These are phyloP conservation scores for Tolypocladium guangdongense DNA, from an alignment of 2,329 filamentous ascomycete genomes.

Conservation along the genomic window DNA sequence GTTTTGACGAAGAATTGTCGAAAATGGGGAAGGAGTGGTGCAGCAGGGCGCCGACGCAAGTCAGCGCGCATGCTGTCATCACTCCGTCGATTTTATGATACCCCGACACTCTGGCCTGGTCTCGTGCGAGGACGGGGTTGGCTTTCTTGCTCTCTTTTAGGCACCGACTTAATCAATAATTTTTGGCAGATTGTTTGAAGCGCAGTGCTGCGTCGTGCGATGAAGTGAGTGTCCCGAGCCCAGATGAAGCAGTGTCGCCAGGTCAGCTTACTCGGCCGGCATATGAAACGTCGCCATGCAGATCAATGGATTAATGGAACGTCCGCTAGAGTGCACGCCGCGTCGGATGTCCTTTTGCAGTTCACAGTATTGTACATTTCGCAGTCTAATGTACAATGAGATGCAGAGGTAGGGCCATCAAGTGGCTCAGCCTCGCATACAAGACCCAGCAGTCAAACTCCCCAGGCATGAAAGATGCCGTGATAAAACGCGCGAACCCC, in stretches of 20 bases:
- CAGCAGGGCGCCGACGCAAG: background rate
- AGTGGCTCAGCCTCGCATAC: background rate
- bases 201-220: background rate
- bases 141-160: constrained; percentile 19
- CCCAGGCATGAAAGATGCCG: background rate
- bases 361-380: background rate
- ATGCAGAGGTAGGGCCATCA: background rate
- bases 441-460: background rate
- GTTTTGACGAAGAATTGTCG: background rate
- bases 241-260: background rate
- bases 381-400: background rate
- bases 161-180: constrained; percentile 16
- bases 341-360: background rate
- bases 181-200: constrained; percentile 2
- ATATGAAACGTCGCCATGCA: background rate
- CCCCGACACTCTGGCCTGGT: constrained; percentile 11
- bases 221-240: background rate
- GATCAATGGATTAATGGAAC: too few species aligned
- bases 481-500: background rate
- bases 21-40: background rate
- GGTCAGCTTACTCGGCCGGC: background rate
- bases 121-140: constrained; percentile 11
- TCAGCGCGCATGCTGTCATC: background rate
- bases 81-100: constrained; percentile 11
- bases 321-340: background rate